Evolutionary conservation across 148 eudicot species (phyloP).

Genomic region (Cornus controversa): DNA sequence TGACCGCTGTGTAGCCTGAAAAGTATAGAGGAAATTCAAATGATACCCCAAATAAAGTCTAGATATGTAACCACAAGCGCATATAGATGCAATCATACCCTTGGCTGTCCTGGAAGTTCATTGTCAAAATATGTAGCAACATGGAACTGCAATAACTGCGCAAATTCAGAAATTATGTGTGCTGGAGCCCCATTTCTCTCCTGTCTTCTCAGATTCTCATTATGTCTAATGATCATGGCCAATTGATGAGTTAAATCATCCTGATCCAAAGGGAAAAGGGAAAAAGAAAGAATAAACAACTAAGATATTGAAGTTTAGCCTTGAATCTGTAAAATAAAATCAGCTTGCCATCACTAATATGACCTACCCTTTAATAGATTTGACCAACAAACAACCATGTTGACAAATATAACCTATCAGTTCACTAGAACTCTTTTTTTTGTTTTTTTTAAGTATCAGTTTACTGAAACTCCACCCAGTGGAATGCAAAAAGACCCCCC

Average conservation of each 20-base stretch:
- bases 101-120: constrained; percentile 98
- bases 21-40: background rate
- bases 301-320: background rate
- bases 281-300: background rate
- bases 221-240: constrained; percentile 96
- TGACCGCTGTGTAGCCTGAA: constrained; percentile 94
- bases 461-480: background rate
- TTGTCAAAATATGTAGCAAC: constrained; percentile 98
- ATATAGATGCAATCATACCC: constrained; percentile 44
- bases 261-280: constrained; percentile 36
- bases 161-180: constrained; percentile 93
- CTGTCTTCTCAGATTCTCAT: constrained; percentile 85
- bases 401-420: background rate
- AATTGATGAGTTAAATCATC: constrained; percentile 98
- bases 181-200: constrained; percentile 99
- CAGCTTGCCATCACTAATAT: background rate
- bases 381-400: background rate
- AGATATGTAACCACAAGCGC: background rate
- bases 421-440: too few relatives aligned
- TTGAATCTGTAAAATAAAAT: background rate
- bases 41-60: constrained; percentile 2
- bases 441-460: too few relatives aligned
- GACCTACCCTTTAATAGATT: background rate
- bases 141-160: constrained; percentile 92
- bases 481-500: background rate